These are phyloP conservation scores for Leishmania arabica DNA, from an alignment of 208 protist species.

Conservation along the genomic window DNA sequence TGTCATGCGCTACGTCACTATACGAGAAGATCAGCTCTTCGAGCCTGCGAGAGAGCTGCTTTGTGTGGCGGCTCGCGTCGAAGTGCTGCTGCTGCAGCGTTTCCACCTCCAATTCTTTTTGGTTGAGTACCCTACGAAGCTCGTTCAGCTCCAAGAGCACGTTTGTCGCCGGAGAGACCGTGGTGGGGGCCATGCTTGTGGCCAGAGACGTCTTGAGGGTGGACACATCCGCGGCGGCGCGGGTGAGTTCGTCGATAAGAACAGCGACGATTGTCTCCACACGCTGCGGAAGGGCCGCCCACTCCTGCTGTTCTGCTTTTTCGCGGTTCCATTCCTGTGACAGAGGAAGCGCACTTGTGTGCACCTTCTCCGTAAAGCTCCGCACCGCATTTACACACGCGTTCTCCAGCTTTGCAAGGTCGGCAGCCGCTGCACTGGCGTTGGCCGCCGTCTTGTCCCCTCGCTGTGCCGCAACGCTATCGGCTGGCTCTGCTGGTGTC, in stretches of 20 bases:
- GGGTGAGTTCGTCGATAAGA: constrained; percentile 13
- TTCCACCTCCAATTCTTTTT: constrained; percentile 31
- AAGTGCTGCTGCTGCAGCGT: constrained; percentile 39
- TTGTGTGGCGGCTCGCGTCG: constrained; percentile 34
- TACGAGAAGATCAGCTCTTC: constrained; percentile 36
- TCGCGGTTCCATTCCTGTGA: constrained; percentile 19
- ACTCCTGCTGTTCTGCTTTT: constrained; percentile 17
- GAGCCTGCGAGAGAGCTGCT: constrained; percentile 43
- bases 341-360: not conserved
- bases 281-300: constrained; percentile 15
- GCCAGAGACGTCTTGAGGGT: constrained; percentile 8
- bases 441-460: not conserved
- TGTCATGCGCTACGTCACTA: constrained; percentile 30
- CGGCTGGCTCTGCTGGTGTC: not conserved
- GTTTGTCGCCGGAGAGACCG: not conserved
- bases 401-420: constrained; percentile 7
- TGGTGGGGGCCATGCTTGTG: not conserved
- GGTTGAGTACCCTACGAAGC: constrained; percentile 19
- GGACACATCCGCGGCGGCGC: constrained; percentile 13
- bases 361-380: constrained; percentile 3
- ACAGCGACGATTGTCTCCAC: constrained; percentile 13
- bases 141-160: constrained; percentile 9
- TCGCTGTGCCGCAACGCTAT: not conserved
- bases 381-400: constrained; percentile 9
- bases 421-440: not conserved